Base-by-base conservation (phyloP, 495 filamentous ascomycete genomes). In the Aspergillus campestris region DNA sequence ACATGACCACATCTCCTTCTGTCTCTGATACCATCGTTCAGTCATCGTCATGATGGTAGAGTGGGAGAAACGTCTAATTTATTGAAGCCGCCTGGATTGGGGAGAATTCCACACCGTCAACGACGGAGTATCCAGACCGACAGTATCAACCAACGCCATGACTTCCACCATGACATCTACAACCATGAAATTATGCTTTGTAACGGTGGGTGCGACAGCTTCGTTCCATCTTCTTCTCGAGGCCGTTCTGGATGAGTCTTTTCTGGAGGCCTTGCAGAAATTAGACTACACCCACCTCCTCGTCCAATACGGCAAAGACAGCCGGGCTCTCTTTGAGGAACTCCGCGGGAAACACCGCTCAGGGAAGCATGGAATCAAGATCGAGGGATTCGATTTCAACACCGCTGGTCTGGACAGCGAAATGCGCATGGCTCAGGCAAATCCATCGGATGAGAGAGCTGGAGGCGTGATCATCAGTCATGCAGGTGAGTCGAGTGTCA, bases 131-230 rank as follows among this genome's bases (percentile, higher is more conserved):
- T 24, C 18, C 18, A 24, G 18, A 24, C 18, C 18, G 18, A 24
- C 18, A 24, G 18, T 4, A 24, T 24, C 18, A 24, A 24, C 18
- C 4, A 24, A 24, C 18, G 4, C n/a, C n/a, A n/a, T n/a, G n/a
- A n/a, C 18, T 4, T 24, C 4, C 18, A 24, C 18, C 18, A 24
- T 24, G 18, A 24, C 18, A 24, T 24, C 18, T 24, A 24, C 18
- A 34, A 31, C 34, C 9, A 61, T 52, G 54, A 80, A 77, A 54
- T 36, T 73, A 13, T 84, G 81, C 59, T 84, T 96, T 45, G 84
- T 96, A 24, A 96, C 92, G 0, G 80, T 94, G 29, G 92, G 92
- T 38, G 94, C 92, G 2, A 98, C 91, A 0, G 89, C 90, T 3
- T 73, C 82, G 12, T 98, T 98, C 62, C 68, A 77, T 38, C 59